Conservation (phyloP, 805 yeast genomes). For the Wickerhamomyces canadensis region DNA sequence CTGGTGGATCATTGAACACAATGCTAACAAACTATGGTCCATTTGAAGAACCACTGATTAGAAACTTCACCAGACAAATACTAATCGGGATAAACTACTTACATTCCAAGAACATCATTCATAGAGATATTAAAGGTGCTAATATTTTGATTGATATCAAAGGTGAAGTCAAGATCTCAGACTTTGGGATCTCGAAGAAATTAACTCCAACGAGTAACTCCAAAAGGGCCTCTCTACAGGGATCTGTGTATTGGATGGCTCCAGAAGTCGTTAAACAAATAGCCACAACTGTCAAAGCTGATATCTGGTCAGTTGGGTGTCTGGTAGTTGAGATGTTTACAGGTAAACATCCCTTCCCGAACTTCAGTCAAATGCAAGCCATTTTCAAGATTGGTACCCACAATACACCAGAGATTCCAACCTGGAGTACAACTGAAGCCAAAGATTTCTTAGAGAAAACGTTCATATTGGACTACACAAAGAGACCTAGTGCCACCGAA, state of each 20-base stretch:
- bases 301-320: slow-evolving; percentile 97
- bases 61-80: slow-evolving; percentile 71
- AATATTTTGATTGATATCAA: slow-evolving; percentile 76
- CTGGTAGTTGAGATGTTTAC: slow-evolving; percentile 92
- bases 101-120: slow-evolving; percentile 72
- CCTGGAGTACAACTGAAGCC: slow-evolving; percentile 63
- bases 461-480: slow-evolving; percentile 68
- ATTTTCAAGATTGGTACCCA: slow-evolving; percentile 89
- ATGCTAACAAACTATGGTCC: slow-evolving; percentile 72
- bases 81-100: slow-evolving; percentile 68
- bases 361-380: slow-evolving; percentile 94
- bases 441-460: slow-evolving; percentile 58
- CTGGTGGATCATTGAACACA: slow-evolving; percentile 67
- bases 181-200: slow-evolving; percentile 77
- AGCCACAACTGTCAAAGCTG: slow-evolving; percentile 87
- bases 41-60: slow-evolving; percentile 69
- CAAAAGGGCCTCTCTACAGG: slow-evolving; percentile 81
- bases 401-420: slow-evolving; percentile 74
- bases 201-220: slow-evolving; percentile 44
- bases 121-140: slow-evolving; percentile 87
- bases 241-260: slow-evolving; percentile 98
- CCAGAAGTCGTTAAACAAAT: slow-evolving; percentile 97
- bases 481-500: slow-evolving; percentile 70
- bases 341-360: slow-evolving; percentile 94
- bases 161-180: slow-evolving; percentile 79